Evolutionary conservation across 768 basidiomycete genomes (phyloP), one percentile per base, ranked within the genome.

Genomic region (Postia placenta): DNA sequence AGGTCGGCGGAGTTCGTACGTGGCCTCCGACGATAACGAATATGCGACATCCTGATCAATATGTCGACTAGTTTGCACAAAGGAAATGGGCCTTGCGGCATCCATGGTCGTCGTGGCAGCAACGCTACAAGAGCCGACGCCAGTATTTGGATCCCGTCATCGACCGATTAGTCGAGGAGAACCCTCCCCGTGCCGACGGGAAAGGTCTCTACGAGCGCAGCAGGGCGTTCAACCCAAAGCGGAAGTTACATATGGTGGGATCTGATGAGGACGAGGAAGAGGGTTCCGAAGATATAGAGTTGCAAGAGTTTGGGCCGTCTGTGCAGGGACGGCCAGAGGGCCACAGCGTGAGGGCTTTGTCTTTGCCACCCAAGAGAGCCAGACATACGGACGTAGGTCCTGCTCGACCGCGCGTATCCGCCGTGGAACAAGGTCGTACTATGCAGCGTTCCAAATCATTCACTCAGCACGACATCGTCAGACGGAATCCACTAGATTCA

Each of bases 81-180:
- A 30, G 47, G 36, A 83, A 74, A 0, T 89, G 87, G 87, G 85
- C 86, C 15, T 70, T 67, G 24, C 80, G 85, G 15, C 87, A 90
- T 60, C 83, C 85, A 2, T 88, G 85, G 87, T 83, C 85, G 55
- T 89, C 87, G 12, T 90, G 87, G 87, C 77, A 85, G 26, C 86
- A 90, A 58, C 74, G 87, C 25, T 90, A 90, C 69, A 87, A 86
- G 69, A 89, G 88, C 62, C 80, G 88, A 50, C 67, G 81, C 0
- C 58, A 64, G 4, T 77, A 82, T 12, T 72, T 89, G 44, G 83
- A 89, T 57, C 49, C 46, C 12, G 36, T 49, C 11, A 58, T 58
- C 33, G 54, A 23, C 0, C 20, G 9, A 7, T 7, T 53, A 3
- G 57, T 51, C 7, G 28, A 30, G 20, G 26, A 51, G 19, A 28